Base-by-base conservation (phyloP, 345 rosid genomes). In the Gossypium turneri region DNA sequence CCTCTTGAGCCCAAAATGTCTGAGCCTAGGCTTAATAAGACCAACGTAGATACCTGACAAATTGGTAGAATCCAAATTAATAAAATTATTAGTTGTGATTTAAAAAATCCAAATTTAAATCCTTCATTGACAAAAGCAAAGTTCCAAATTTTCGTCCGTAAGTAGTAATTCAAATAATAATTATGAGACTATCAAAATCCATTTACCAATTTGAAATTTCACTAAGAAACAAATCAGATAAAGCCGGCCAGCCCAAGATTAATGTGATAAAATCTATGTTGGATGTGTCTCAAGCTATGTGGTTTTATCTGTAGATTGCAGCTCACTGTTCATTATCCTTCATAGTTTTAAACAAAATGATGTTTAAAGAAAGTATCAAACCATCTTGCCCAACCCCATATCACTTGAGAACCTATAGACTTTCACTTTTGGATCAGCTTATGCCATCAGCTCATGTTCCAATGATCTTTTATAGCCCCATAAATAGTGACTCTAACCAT, bases 391-490 rank as follows among this genome's bases (percentile, higher is more conserved):
- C 80, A 7, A 76, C 83, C 17, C 70, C 70, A 11, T 75, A 66
- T 13, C 29, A 50, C 41, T 67, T 60, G 72, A 25, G 66, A 67
- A 52, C 41, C 25, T 73, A 76, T 27, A 73, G 73, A 12, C 83
- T 73, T 19, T 62, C 68, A 11, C 72, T 76, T n/a, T 61, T 73
- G 4, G 83, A 76, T 70, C 83, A 70, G 51, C 70, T 62, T 12
- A 55, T 70, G 15, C 78, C 67, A 68, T 73, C 20, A n/a, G 78
- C 69, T 7, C 80, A 58, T 51, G 44, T 72, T 22, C 79, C 85
- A 15, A 12, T 84, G n/a, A 43, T 84, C 51, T 84, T 60, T 76
- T 83, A 78, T 25, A 29, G 20, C 8, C 74, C 19, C 53, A 41
- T 2, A n/a, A 29, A n/a, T 65, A 9, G 16, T 41, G 51, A 25